Base-by-base conservation (phyloP, 305 asterid genomes). In the Fraxinus paxiana region DNA sequence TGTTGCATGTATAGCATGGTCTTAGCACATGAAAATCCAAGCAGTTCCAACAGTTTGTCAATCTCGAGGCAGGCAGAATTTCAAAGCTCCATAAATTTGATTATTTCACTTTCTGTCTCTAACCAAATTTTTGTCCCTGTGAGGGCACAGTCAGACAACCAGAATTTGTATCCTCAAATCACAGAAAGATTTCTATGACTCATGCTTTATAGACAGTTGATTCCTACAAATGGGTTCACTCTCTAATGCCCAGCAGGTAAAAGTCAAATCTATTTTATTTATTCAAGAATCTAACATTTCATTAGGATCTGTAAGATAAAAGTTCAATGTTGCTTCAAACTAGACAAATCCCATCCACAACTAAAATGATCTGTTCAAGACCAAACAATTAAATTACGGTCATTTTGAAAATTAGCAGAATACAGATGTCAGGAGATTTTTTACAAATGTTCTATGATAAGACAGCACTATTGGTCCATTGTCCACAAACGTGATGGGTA, bases 1-100 rank as follows among this genome's bases (percentile, higher is more conserved):
- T 72, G 72, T 83, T 79, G 48, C 63, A 56, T 20, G 71, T 34
- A 77, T 75, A 74, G 41, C 82, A 82, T 65, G 79, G 26, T 61
- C 37, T 46, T 67, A 67, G 43, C 51, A 71, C 65, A 54, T 54
- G 65, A 54, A 54, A 54, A 17, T 54, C 65, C 65, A 72, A 63
- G 77, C 37, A 51, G 59, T 73, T 18, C 78, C 80, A 76, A 72
- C 78, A 78, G 28, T 72, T 20, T 20, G 61, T 63, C 67, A 76
- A 48, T 48, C 80, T 76, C 30, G 10, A 54, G 65, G 65, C 26
- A 17, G 65, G 65, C 24, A 54, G 20, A 17, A 54, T 54, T 17
- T 54, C 65, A 54, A 72, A 38, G 35, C 75, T 18, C 78, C 82
- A 76, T 72, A 74, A 78, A 33, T 76, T 30, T 22, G 71, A 76